phyloP scores from a whole-genome alignment of 2,329 filamentous ascomycete genomes.

The Arthrinium puccinioides region DNA sequence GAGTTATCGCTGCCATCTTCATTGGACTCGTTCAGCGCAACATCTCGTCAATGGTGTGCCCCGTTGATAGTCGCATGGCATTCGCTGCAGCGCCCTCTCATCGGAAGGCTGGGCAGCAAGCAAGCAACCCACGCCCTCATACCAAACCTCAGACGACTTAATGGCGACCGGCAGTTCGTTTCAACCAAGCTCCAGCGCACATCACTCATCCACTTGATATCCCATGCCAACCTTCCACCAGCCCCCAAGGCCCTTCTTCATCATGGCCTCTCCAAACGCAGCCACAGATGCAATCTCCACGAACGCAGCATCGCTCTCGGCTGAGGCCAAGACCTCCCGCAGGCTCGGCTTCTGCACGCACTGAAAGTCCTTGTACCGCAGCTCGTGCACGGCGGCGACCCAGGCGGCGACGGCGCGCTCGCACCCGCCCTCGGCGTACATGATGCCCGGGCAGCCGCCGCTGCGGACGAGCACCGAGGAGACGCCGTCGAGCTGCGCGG shows the following conservation, averaged over 20 bases:
- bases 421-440: constrained; percentile 63
- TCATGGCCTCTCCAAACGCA: constrained; percentile 57
- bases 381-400: constrained; percentile 55
- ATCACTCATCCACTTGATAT: constrained; percentile 22
- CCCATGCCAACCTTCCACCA: constrained; percentile 70
- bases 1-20: too few relatives aligned
- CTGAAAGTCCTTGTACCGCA: constrained; percentile 69
- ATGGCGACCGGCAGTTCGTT: too few relatives aligned
- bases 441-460: constrained; percentile 65
- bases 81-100: too few relatives aligned
- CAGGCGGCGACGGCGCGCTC: constrained; percentile 50
- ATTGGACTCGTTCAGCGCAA: too few relatives aligned
- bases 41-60: too few relatives aligned
- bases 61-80: too few relatives aligned
- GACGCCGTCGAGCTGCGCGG: constrained; percentile 45
- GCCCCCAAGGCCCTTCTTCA: constrained; percentile 44
- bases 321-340: constrained; percentile 6
- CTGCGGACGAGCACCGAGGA: constrained; percentile 60
- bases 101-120: too few relatives aligned
- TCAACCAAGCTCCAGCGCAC: too few relatives aligned
- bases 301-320: constrained; percentile 16
- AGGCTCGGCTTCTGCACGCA: constrained; percentile 46
- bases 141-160: too few relatives aligned
- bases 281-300: constrained; percentile 57
- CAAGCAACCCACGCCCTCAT: too few relatives aligned